phyloP scores from a whole-genome alignment of 768 basidiomycete genomes.

The Vararia minispora region DNA sequence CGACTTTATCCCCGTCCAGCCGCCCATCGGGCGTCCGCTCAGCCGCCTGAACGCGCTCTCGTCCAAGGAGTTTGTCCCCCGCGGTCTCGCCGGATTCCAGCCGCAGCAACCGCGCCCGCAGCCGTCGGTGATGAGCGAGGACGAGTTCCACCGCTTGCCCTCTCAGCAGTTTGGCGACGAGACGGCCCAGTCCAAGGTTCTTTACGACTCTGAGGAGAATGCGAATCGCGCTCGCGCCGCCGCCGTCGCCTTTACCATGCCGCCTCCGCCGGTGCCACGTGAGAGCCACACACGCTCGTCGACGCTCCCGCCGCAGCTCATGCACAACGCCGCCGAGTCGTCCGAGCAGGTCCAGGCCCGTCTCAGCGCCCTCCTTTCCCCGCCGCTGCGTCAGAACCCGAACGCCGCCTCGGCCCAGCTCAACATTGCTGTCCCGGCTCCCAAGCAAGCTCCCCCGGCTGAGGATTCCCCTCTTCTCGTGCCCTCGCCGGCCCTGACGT shows the following conservation, averaged over 20 bases:
- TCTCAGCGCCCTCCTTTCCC: slow-evolving; percentile 12
- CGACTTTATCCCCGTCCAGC: slow-evolving; percentile 3
- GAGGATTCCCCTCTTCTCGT: slow-evolving; percentile 40
- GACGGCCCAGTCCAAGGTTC: too few species aligned
- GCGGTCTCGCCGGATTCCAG: slow-evolving; percentile 3
- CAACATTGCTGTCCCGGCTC: slow-evolving; percentile 1
- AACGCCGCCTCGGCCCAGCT: slow-evolving; percentile 5
- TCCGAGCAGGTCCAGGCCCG: slow-evolving; percentile 3
- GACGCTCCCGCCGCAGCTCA: slow-evolving; percentile 13
- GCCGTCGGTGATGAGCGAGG: slow-evolving; percentile 23
- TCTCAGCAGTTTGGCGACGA: too few species aligned
- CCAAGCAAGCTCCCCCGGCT: neutral
- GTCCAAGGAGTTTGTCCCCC: slow-evolving; percentile 14
- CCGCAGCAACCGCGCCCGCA: neutral
- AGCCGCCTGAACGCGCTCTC: slow-evolving; percentile 7
- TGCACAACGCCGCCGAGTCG: slow-evolving; percentile 4
- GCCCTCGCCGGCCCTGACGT: slow-evolving; percentile 54
- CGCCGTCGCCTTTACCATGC: too few species aligned
- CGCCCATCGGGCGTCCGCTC: slow-evolving; percentile 8
- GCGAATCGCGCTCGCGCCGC: too few species aligned
- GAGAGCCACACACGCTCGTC: slow-evolving; percentile 16
- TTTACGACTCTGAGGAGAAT: too few species aligned
- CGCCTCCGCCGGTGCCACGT: too few species aligned
- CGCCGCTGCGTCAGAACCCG: slow-evolving; percentile 6
- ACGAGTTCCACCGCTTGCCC: too few species aligned